Evolutionary conservation across 495 filamentous ascomycete genomes (phyloP).

Genomic region (Aspergillus haitiensis): DNA sequence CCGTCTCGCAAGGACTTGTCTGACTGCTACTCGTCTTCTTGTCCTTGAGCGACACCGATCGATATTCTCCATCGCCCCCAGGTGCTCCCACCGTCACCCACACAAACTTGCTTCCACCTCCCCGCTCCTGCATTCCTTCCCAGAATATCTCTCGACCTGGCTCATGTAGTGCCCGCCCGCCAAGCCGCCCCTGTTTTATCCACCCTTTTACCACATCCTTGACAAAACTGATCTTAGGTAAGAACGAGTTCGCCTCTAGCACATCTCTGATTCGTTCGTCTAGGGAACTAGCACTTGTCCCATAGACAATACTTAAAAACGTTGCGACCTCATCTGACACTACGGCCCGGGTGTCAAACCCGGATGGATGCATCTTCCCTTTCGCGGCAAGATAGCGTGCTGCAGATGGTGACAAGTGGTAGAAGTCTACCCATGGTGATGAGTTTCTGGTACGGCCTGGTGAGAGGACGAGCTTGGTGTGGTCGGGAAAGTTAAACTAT

Average conservation of each 20-base stretch:
- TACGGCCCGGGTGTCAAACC: conserved; percentile 51
- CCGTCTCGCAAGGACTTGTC: conserved; percentile 1
- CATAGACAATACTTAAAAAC: conserved; percentile 60
- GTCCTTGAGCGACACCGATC: conserved; percentile 42
- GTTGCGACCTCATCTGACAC: conserved; percentile 61
- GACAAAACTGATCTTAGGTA: conserved; percentile 77
- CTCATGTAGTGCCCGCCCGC: conserved; percentile 42
- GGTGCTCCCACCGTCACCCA: conserved; percentile 83
- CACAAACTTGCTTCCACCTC: conserved; percentile 67
- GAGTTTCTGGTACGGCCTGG: conserved; percentile 59
- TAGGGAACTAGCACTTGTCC: conserved; percentile 48
- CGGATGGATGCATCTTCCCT: conserved; percentile 57
- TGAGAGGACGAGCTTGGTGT: conserved; percentile 87
- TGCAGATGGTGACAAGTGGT: conserved; percentile 72
- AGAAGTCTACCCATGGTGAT: conserved; percentile 73
- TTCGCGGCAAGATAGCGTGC: conserved; percentile 60
- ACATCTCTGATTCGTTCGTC: conserved; percentile 61
- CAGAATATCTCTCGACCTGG: conserved; percentile 60
- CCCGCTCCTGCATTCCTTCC: conserved; percentile 63
- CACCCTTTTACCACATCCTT: conserved; percentile 68
- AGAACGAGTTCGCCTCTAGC: conserved; percentile 74
- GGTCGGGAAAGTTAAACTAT: conserved; percentile 95
- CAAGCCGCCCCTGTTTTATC: conserved; percentile 69
- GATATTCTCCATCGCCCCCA: conserved; percentile 64
- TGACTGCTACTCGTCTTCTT: conserved; percentile 22